Percentiles rank a stretch among this genome's conserved stretches.
phyloP scores from a whole-genome alignment of 495 filamentous ascomycete genomes.

The Podospora australis region DNA sequence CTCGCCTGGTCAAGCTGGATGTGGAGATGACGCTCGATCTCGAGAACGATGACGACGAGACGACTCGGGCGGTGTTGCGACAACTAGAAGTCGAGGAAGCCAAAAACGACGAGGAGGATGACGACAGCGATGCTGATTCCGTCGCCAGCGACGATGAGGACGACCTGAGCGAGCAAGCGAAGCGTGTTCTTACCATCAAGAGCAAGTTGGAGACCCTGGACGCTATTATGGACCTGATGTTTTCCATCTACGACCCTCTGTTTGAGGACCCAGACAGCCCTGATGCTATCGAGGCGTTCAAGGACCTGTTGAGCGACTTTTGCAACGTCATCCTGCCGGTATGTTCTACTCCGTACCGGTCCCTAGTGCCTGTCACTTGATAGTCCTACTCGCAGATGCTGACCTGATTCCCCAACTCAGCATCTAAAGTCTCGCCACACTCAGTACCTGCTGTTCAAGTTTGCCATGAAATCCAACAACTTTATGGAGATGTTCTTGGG shows the following conservation, averaged over 20 bases:
- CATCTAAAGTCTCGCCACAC: conserved; percentile 30
- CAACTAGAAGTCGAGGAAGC: conserved; percentile 24
- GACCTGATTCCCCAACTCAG: conserved; percentile 4
- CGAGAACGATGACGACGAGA: conserved; percentile 53
- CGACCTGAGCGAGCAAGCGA: conserved; percentile 40
- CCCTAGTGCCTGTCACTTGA: background rate
- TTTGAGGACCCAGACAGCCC: conserved; percentile 51
- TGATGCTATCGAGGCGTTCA: conserved; percentile 49
- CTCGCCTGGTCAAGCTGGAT: conserved; percentile 79
- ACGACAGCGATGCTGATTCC: conserved; percentile 54
- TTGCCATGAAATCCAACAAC: conserved; percentile 66
- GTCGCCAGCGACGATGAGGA: conserved; percentile 40
- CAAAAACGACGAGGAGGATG: conserved; percentile 52
- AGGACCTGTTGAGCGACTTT: conserved; percentile 76
- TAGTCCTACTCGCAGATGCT: background rate
- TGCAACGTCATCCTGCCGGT: conserved; percentile 79
- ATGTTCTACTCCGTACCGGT: conserved; percentile 60
- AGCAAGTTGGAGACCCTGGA: conserved; percentile 87
- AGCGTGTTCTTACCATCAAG: conserved; percentile 56
- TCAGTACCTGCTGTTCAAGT: conserved; percentile 69
- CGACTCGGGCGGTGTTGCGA: conserved; percentile 42
- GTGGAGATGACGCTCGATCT: conserved; percentile 90
- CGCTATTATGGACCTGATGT: conserved; percentile 81
- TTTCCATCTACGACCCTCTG: conserved; percentile 67
- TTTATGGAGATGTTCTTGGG: conserved; percentile 75